Base-by-base conservation (phyloP, 352 stramenopile genomes). In the Bremia lactucae region DNA sequence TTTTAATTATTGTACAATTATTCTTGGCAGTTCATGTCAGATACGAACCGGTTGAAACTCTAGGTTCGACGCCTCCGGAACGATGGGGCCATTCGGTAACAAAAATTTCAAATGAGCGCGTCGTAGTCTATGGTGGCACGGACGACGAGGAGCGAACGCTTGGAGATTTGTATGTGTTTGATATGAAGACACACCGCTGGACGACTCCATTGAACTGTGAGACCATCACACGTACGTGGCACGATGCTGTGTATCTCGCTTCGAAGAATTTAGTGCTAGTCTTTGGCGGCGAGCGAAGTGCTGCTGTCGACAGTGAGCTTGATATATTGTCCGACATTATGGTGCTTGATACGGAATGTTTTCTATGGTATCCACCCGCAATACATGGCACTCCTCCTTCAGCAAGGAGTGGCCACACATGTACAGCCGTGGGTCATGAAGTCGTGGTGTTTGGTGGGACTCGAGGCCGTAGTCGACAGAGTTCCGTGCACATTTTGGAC, bases 341-440 rank as follows among this genome's bases (percentile, higher is more conserved):
- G 83, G 84, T 96, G 29, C 68, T 97, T 4, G 91, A 97, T 58
- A 95, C 82, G 3, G 84, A 96, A 55, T 96, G 90, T 50, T 94
- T 96, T 49, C 50, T 95, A 20, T 96, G 90, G 90, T 97, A 96
- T 53, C 88, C 88, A 14, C 87, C 91, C 10, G 72, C 79, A 4
- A 74, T 95, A 16, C 78, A 58, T 23, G 80, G 80, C n/a, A 58
- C 73, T 6, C 48, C 70, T 10, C 80, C 80, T 11, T 61, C 66
- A 10, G 66, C 72, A 9, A 62, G 69, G 46, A 87, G 77, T 26
- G 80, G 80, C 8, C 80, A 93, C 50, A 69, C 75, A 13, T 86
- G 72, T 51, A 86, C 74, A 15, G 68, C 77, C 16, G 39, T 93
- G 26, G 77, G 77, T 21, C 70, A 76, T 38, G 73, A 90, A 28